These are phyloP conservation scores for Fusarium sp. DNA, from an alignment of 2,329 filamentous ascomycete genomes.

Conservation along the genomic window DNA sequence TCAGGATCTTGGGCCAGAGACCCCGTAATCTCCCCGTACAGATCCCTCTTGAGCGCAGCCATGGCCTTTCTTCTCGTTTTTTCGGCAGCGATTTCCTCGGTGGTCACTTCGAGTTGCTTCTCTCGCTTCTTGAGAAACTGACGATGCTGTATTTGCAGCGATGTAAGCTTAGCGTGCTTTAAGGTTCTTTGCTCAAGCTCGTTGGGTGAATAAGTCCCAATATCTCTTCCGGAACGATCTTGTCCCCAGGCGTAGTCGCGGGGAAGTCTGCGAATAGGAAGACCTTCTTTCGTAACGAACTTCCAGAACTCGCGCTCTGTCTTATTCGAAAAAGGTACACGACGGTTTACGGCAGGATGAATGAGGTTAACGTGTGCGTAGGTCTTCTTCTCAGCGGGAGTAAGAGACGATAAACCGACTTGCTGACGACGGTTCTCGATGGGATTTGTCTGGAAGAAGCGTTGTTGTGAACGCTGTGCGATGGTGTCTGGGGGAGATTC, in stretches of 20 bases:
- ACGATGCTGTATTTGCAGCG: constrained; percentile 59
- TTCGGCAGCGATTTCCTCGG: constrained; percentile 61
- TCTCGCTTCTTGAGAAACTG: constrained; percentile 57
- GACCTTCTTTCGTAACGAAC: constrained; percentile 63
- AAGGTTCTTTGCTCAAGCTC: constrained; percentile 59
- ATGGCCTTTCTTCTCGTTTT: constrained; percentile 63
- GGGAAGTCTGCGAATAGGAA: constrained; percentile 61
- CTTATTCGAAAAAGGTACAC: constrained; percentile 57
- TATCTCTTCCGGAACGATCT: constrained; percentile 63
- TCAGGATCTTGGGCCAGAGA: constrained; percentile 71
- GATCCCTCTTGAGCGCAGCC: constrained; percentile 62
- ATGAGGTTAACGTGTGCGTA: constrained; percentile 63
- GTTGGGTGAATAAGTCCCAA: constrained; percentile 61
- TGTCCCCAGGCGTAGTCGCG: constrained; percentile 61
- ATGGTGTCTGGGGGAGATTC: constrained; percentile 59
- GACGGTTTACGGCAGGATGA: constrained; percentile 54
- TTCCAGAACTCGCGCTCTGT: constrained; percentile 70
- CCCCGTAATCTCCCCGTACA: constrained; percentile 64
- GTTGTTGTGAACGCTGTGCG: constrained; percentile 61
- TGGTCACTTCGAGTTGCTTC: constrained; percentile 40
- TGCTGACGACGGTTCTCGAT: constrained; percentile 60
- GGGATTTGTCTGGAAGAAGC: constrained; percentile 64
- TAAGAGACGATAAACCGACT: constrained; percentile 60
- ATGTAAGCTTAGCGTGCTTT: constrained; percentile 58
- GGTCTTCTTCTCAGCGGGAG: constrained; percentile 61